A percentile compares a stretch with the other conserved stretches of the same genome.
Evolutionary conservation across 352 stramenopile genomes (phyloP).

Genomic region (Thalassiosira allenii): DNA sequence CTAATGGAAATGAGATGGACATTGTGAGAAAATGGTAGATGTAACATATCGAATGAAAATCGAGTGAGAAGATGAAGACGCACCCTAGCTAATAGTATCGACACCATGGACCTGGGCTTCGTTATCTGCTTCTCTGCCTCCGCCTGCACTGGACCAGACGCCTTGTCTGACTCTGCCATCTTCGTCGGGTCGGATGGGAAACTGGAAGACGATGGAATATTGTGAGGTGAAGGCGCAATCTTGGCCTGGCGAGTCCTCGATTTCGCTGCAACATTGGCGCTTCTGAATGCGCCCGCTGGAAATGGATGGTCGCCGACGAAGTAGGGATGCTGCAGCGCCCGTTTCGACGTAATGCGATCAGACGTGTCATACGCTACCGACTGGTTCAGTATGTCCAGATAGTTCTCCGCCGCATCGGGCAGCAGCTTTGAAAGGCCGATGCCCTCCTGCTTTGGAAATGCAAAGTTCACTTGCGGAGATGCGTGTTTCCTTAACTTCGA

Average conservation of each 20-base stretch:
- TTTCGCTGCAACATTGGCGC: slow-evolving; percentile 1
- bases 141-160: not conserved
- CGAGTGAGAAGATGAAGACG: slow-evolving; percentile 5
- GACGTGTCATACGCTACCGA: slow-evolving; percentile 58
- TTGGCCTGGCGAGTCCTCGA: slow-evolving; percentile 3
- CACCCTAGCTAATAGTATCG: slow-evolving; percentile 54
- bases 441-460: slow-evolving; percentile 91
- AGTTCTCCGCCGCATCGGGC: slow-evolving; percentile 44
- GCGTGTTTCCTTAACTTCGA: slow-evolving; percentile 91
- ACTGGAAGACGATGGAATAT: slow-evolving; percentile 17
- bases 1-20: slow-evolving; percentile 8
- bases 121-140: slow-evolving; percentile 12
- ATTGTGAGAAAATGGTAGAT: not conserved
- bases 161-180: slow-evolving; percentile 9
- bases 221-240: slow-evolving; percentile 9
- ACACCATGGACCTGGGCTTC: slow-evolving; percentile 62
- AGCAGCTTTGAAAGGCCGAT: slow-evolving; percentile 89
- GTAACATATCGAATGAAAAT: not conserved
- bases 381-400: slow-evolving; percentile 53
- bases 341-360: slow-evolving; percentile 53
- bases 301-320: slow-evolving; percentile 48
- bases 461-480: slow-evolving; percentile 92
- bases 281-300: slow-evolving; percentile 8
- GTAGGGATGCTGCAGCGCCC: slow-evolving; percentile 61
- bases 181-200: slow-evolving; percentile 30